These are phyloP conservation scores for Xylariaceae sp. DNA, from an alignment of 2,329 filamentous ascomycete species.

Conservation along the genomic window DNA sequence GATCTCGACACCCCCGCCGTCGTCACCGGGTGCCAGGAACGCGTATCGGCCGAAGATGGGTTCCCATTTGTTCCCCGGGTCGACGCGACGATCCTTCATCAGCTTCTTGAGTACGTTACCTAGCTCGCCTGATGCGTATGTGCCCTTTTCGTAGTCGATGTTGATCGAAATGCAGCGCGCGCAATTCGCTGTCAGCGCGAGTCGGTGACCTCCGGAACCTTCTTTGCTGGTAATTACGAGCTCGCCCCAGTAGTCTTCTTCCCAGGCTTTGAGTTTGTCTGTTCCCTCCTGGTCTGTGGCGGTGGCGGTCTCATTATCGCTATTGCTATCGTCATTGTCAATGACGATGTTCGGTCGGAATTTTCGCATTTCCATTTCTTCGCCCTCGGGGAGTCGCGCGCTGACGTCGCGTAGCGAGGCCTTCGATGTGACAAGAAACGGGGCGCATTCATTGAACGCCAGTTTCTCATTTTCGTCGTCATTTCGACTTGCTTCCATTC, in stretches of 20 bases:
- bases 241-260: constrained; percentile 71
- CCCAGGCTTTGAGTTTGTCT: constrained; percentile 43
- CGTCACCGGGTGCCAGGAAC: constrained; percentile 43
- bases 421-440: constrained; percentile 68
- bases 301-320: no score
- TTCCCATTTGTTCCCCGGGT: constrained; percentile 61
- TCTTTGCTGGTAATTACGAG: constrained; percentile 39
- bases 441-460: constrained; percentile 70
- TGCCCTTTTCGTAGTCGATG: constrained; percentile 66
- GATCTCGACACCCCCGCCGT: constrained; percentile 33
- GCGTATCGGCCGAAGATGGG: constrained; percentile 72
- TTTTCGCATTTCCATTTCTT: constrained; percentile 58
- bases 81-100: constrained; percentile 66
- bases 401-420: constrained; percentile 67
- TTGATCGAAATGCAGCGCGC: constrained; percentile 66
- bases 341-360: constrained; percentile 73
- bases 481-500: background rate
- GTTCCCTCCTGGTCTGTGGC: constrained; percentile 31
- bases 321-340: no score
- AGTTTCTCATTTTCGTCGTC: constrained; percentile 43
- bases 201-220: constrained; percentile 14
- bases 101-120: constrained; percentile 66
- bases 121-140: constrained; percentile 49
- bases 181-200: constrained; percentile 67
- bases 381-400: constrained; percentile 46